Percentiles rank a stretch among this genome's conserved stretches.
Conservation (phyloP, 2,329 filamentous ascomycete genomes). For the Fusarium sp. region DNA sequence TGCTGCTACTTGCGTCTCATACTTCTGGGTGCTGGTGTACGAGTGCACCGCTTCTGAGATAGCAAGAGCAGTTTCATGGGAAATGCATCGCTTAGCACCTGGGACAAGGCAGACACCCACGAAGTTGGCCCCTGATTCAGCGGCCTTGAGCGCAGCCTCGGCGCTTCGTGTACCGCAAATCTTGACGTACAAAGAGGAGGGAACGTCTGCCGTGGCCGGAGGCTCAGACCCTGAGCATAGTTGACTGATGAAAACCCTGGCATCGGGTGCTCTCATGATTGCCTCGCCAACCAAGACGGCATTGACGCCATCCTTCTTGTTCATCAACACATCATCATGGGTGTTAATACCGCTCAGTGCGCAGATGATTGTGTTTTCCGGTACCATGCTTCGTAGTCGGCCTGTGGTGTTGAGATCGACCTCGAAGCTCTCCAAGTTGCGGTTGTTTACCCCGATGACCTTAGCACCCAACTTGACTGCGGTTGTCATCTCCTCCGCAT, state of each 20-base stretch:
- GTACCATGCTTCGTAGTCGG: constrained; percentile 88
- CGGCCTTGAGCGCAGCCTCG: constrained; percentile 84
- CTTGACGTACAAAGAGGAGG: constrained; percentile 81
- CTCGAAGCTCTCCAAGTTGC: constrained; percentile 96
- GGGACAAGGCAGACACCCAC: constrained; percentile 94
- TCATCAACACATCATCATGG: constrained; percentile 88
- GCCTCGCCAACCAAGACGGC: constrained; percentile 96
- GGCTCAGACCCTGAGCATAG: constrained; percentile 76
- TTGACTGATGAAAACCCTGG: constrained; percentile 85
- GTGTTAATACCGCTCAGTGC: constrained; percentile 95
- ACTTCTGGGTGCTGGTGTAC: constrained; percentile 68
- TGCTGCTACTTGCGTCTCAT: constrained; percentile 48
- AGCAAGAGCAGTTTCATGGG: constrained; percentile 81
- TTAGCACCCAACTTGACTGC: constrained; percentile 90
- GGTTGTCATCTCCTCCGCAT: constrained; percentile 89
- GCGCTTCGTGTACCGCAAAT: constrained; percentile 92
- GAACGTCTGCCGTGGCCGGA: constrained; percentile 52
- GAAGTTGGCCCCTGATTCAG: constrained; percentile 90
- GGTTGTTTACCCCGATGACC: constrained; percentile 97
- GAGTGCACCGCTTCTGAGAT: constrained; percentile 86
- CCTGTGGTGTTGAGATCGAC: constrained; percentile 95
- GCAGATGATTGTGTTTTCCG: constrained; percentile 88
- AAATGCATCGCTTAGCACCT: constrained; percentile 84
- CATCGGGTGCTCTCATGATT: constrained; percentile 91
- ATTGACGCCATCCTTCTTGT: constrained; percentile 90